A percentile compares a stretch with the other conserved stretches of the same genome.
Conservation (phyloP, 257 asterid genomes). For the Przewalskia tangutica region DNA sequence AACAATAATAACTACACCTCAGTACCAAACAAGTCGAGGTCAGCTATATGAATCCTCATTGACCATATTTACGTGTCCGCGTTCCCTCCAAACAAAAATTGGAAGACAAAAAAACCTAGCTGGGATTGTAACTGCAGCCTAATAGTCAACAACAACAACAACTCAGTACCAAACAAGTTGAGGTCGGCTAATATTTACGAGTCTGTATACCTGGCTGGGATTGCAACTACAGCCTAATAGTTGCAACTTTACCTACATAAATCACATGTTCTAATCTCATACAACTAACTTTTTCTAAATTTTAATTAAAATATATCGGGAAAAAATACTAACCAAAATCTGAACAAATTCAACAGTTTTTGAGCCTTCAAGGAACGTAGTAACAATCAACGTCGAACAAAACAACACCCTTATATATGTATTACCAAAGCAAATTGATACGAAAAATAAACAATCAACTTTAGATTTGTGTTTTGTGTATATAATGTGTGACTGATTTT, state of each 20-base stretch:
- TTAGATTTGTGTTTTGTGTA: background rate
- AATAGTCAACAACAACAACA: background rate
- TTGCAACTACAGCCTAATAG: no score
- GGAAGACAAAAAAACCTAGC: background rate
- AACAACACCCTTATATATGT: background rate
- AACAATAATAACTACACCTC: background rate
- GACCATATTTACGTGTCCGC: background rate
- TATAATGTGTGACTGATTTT: background rate
- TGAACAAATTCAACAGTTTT: background rate
- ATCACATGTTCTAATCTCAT: background rate
- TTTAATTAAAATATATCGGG: background rate
- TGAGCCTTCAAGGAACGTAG: background rate
- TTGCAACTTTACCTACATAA: background rate
- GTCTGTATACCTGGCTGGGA: no score
- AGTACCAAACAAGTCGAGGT: background rate
- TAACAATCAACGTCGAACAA: background rate
- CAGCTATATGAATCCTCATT: background rate
- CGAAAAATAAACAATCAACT: no score
- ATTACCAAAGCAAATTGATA: conserved; percentile 3
- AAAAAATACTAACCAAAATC: background rate
- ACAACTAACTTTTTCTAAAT: background rate
- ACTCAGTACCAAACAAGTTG: no score
- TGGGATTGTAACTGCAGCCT: background rate
- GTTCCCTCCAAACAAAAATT: background rate
- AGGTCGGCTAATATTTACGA: no score